Evolutionary conservation across 495 filamentous ascomycete species (phyloP).

Genomic region (Podospora pseudocomata): DNA sequence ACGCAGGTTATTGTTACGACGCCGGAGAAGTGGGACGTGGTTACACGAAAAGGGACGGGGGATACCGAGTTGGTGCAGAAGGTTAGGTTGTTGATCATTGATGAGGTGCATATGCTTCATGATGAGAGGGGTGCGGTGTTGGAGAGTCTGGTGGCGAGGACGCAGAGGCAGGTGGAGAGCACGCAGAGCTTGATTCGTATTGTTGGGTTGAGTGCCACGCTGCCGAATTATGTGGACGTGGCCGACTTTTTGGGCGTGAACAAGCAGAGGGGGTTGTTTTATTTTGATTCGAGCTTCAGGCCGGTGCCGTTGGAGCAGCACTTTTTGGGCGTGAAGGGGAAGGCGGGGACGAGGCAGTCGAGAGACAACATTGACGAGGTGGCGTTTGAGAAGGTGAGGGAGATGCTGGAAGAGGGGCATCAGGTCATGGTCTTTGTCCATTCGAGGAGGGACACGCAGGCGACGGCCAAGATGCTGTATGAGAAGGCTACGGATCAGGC

Average conservation of each 20-base stretch:
- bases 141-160: constrained; percentile 90
- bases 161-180: constrained; percentile 93
- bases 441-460: constrained; percentile 87
- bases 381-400: constrained; percentile 90
- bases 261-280: constrained; percentile 87
- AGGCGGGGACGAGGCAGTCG: constrained; percentile 69
- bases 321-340: constrained; percentile 94
- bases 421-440: constrained; percentile 99
- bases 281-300: constrained; percentile 93
- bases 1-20: constrained; percentile 99
- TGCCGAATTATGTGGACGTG: constrained; percentile 95
- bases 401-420: constrained; percentile 82
- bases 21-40: constrained; percentile 98
- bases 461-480: constrained; percentile 78
- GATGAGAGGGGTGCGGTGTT: constrained; percentile 95
- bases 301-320: constrained; percentile 96
- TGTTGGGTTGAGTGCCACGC: constrained; percentile 87
- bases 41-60: constrained; percentile 92
- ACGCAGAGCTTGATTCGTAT: constrained; percentile 96
- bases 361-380: constrained; percentile 83
- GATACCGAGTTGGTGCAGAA: constrained; percentile 98
- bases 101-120: constrained; percentile 99
- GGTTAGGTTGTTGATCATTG: constrained; percentile 92
- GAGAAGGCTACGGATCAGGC: constrained; percentile 80
- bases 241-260: constrained; percentile 97